Conservation (phyloP, 257 asterid species). For the Linaria vulgaris region DNA sequence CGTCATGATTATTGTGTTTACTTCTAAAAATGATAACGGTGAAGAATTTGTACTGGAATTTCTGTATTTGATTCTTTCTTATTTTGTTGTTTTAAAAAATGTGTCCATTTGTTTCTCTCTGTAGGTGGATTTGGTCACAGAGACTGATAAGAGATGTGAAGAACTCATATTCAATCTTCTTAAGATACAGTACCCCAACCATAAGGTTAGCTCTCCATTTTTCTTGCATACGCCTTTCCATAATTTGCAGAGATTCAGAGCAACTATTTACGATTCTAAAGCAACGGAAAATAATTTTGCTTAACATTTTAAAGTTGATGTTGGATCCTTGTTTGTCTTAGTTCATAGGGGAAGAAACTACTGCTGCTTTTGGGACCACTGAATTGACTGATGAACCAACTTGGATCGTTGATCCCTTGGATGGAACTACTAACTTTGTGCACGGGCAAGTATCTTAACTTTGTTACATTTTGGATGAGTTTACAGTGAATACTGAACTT, state of each 20-base stretch:
- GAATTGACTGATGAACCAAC: conserved; percentile 91
- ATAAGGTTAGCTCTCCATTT: conserved; percentile 49
- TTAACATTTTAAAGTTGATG: not conserved
- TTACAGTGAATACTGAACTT: not conserved
- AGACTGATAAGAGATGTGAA: conserved; percentile 91
- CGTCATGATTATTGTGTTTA: no score
- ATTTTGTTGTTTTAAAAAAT: no score
- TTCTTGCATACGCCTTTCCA: not conserved
- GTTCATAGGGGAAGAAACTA: conserved; percentile 98
- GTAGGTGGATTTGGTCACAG: conserved; percentile 96
- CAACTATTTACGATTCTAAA: no score
- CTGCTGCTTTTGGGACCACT: conserved; percentile 73
- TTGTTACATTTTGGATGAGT: conserved; percentile 10
- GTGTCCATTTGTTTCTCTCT: not conserved
- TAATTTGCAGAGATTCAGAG: no score
- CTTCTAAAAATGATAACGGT: no score
- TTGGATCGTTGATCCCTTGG: conserved; percentile 97
- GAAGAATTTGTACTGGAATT: no score
- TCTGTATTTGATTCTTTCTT: no score
- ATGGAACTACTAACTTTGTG: conserved; percentile 96
- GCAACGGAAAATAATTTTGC: not conserved
- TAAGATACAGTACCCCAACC: conserved; percentile 61
- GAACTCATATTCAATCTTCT: conserved; percentile 69
- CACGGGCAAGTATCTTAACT: conserved; percentile 65
- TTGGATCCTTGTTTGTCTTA: conserved; percentile 20